Base-by-base conservation (phyloP, 2,329 filamentous ascomycete species). In the Lecanicillium sp. region DNA sequence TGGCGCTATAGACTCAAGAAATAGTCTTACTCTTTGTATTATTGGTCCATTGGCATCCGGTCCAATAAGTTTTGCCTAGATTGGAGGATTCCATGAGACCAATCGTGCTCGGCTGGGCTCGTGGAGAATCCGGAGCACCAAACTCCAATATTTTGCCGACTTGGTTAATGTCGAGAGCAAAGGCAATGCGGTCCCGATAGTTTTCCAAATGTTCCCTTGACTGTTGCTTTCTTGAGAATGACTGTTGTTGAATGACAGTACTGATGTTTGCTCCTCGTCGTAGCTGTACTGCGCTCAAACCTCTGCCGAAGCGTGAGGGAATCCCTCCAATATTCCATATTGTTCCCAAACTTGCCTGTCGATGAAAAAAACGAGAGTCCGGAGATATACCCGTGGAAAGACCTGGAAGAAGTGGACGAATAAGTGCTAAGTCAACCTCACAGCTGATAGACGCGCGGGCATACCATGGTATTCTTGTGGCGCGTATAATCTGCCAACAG, bases 281-380 rank as follows among this genome's bases (percentile, higher is more conserved):
- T 7, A 20, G 15, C 8, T 46, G 30, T 15, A 19, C 35, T n/a
- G 32, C 24, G 11, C 15, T 10, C 8, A n/a, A 14, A 32, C 84
- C 69, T 11, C 75, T 75, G 14, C 73, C 68, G 21, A 51, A 70
- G 7, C 71, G 68, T n/a, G 79, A 77, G 42, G 79, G 77, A 9
- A 79, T 61, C n/a, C 86, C 85, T 21, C 87, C 86, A 10, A 93
- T 81, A 15, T 81, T 79, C 88, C 87, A 95, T 15, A 91, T 74
- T 9, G 83, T 77, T 3, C 86, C 84, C 52, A 74, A 68, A 61
- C 86, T 90, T 52, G 80, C 69, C 60, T 83, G 73, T 48, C 74
- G 62, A 21, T 41, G 37, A 11, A 37, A 20, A 24, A 5, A 15
- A 26, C 19, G 23, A 12, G 17, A 32, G 10, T 36, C 21, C 5